Evolutionary conservation across 202 grass and related monocot species (phyloP).

Genomic region (Panicum hallii): DNA sequence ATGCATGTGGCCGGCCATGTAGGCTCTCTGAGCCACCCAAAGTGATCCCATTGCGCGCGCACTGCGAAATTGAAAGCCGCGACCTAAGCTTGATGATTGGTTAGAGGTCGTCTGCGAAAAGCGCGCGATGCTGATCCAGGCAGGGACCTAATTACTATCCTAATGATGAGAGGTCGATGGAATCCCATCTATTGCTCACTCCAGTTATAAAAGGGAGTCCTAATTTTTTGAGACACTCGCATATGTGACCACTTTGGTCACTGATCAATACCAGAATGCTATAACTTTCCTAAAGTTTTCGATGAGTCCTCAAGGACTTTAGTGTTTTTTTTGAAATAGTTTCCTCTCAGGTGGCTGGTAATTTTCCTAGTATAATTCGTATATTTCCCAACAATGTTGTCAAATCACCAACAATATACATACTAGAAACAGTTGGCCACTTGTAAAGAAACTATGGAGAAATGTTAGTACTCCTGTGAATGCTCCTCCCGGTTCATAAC

Average conservation of each 20-base stretch:
- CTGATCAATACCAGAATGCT: too few species aligned
- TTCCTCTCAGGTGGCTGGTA: too few species aligned
- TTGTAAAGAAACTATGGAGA: too few species aligned
- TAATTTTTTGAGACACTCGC: not conserved
- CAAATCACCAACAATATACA: too few species aligned
- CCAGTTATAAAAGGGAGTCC: not conserved
- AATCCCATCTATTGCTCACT: not conserved
- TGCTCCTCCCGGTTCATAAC: not conserved
- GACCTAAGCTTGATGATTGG: not conserved
- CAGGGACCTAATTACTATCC: not conserved
- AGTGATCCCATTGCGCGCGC: constrained; percentile 30
- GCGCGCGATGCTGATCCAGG: not conserved
- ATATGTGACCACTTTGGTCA: not conserved
- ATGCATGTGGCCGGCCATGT: not conserved
- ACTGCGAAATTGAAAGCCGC: not conserved
- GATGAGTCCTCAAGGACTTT: too few species aligned
- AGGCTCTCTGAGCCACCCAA: constrained; percentile 25
- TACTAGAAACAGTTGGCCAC: too few species aligned
- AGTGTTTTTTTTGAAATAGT: too few species aligned
- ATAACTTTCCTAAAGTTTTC: too few species aligned
- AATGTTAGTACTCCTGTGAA: too few species aligned
- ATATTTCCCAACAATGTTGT: too few species aligned
- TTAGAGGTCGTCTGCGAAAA: not conserved
- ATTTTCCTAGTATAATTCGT: too few species aligned
- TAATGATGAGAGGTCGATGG: constrained; percentile 17